Percentiles rank a stretch among this genome's conserved stretches.
phyloP scores from a whole-genome alignment of 306 rosid genomes.

The Fragaria iinumae region DNA sequence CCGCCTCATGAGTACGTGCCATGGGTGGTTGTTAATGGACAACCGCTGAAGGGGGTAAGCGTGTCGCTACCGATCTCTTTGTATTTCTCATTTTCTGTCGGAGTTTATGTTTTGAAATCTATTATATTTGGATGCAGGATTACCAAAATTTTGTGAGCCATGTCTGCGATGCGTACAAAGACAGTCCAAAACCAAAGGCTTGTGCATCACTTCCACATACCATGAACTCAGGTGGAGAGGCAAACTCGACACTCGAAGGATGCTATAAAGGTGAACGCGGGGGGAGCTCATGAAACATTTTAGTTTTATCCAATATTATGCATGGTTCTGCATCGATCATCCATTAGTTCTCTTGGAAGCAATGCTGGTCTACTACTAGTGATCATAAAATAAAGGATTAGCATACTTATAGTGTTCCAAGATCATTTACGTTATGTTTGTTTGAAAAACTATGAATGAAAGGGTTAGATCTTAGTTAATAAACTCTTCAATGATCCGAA shows the following conservation, averaged over 20 bases:
- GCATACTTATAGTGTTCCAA: not conserved
- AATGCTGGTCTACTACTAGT: not conserved
- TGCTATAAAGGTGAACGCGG: not conserved
- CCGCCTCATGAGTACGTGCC: conserved; percentile 45
- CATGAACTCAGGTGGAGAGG: too few relatives aligned
- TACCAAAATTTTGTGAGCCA: conserved; percentile 23
- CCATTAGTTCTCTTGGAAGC: not conserved
- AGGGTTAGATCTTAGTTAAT: too few relatives aligned
- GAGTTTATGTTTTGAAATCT: not conserved
- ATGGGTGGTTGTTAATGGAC: conserved; percentile 52
- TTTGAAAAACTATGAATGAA: not conserved
- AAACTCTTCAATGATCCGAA: too few relatives aligned
- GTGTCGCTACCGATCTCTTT: not conserved
- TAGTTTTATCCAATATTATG: not conserved
- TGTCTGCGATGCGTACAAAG: conserved; percentile 32
- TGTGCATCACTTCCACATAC: conserved; percentile 10
- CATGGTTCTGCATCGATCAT: not conserved
- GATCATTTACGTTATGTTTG: not conserved
- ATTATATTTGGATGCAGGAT: conserved; percentile 20
- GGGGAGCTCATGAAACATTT: not conserved
- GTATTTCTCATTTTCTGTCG: not conserved
- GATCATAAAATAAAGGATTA: not conserved
- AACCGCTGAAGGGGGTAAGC: conserved; percentile 41
- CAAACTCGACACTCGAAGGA: too few relatives aligned
- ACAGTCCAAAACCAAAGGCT: conserved; percentile 22